A percentile compares a stretch with the other conserved stretches of the same genome.
Conservation (phyloP, 345 rosid genomes). For the Nephelium lappaceum region DNA sequence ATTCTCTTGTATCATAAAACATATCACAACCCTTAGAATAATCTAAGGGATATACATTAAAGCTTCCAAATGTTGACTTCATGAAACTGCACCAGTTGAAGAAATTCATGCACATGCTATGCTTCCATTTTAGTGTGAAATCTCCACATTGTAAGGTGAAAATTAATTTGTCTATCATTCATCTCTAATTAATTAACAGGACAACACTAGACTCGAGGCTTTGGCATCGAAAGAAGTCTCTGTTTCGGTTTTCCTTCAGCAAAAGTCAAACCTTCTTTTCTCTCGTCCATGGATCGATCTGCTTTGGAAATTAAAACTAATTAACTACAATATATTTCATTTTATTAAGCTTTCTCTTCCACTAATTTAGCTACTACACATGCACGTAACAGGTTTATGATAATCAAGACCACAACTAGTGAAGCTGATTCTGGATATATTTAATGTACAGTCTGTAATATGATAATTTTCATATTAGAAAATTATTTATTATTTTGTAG, state of each 20-base stretch:
- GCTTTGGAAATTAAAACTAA: not conserved
- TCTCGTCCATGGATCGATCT: conserved; percentile 1
- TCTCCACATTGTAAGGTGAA: not conserved
- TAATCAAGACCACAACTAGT: not conserved
- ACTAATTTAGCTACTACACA: conserved; percentile 27
- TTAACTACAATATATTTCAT: not conserved
- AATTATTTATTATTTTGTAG: too few relatives aligned
- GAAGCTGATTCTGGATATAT: not conserved
- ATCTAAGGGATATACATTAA: not conserved
- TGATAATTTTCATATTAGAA: too few relatives aligned
- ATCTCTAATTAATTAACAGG: not conserved
- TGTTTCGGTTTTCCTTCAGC: not conserved
- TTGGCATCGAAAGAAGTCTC: not conserved
- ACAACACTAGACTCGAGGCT: not conserved
- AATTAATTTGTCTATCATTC: not conserved
- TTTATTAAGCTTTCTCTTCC: conserved; percentile 20
- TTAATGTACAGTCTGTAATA: too few relatives aligned
- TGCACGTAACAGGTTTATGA: conserved; percentile 3
- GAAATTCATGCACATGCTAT: conserved; percentile 15
- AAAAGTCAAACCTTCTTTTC: not conserved
- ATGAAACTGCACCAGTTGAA: not conserved
- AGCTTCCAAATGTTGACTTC: not conserved
- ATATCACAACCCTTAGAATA: too few relatives aligned
- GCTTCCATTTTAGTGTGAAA: not conserved
- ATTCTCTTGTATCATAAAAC: too few relatives aligned